phyloP scores from a whole-genome alignment of 2,329 filamentous ascomycete species.

The Penicillium psychrosexuale region DNA sequence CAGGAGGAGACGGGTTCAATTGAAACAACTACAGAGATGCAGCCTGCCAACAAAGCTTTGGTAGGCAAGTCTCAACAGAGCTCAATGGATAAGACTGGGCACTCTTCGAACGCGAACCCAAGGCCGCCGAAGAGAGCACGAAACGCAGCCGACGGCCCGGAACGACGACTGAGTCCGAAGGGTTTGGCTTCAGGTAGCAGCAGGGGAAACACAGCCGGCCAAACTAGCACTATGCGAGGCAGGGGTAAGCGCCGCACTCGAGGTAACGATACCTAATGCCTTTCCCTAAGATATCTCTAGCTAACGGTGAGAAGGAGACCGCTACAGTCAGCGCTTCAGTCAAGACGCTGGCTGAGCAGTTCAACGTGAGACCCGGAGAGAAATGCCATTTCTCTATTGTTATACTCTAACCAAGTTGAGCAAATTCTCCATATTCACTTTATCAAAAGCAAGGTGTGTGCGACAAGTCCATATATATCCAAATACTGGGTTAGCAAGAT shows the following conservation, averaged over 20 bases:
- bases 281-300: not conserved
- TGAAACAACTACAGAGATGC: not conserved
- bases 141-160: slow-evolving; percentile 21
- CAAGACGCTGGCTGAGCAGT: slow-evolving; percentile 12
- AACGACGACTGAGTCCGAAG: slow-evolving; percentile 29
- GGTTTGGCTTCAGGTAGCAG: slow-evolving; percentile 31
- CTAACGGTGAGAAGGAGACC: slow-evolving; percentile 27
- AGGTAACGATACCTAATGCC: slow-evolving; percentile 22
- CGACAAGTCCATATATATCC: not conserved
- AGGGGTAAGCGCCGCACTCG: slow-evolving; percentile 25
- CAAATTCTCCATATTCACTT: not conserved
- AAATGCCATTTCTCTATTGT: not conserved
- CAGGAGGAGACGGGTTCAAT: not conserved
- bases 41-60: not conserved
- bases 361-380: not conserved
- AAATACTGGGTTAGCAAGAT: not conserved
- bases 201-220: slow-evolving; percentile 7
- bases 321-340: slow-evolving; percentile 33
- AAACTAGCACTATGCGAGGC: slow-evolving; percentile 10
- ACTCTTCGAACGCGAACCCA: not conserved
- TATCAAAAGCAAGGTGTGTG: not conserved
- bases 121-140: slow-evolving; percentile 15
- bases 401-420: not conserved
- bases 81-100: not conserved
- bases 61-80: not conserved